Base-by-base conservation (phyloP, 208 protist genomes). In the Trypanosoma brucei region DNA sequence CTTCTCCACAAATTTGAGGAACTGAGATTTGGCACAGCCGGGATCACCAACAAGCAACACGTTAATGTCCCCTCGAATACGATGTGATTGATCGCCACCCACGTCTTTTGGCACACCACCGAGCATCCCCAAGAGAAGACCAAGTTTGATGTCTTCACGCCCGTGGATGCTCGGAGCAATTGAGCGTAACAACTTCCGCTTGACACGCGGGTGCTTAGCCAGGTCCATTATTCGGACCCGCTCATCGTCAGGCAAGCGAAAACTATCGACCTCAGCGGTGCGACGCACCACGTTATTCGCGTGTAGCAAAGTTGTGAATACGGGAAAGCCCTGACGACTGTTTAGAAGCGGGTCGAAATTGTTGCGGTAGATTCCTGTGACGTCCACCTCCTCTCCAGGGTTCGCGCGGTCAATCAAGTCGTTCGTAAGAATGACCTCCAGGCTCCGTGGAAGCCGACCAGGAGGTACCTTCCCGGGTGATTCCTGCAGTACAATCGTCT, bases 31-130 rank as follows among this genome's bases (percentile, higher is more conserved):
- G 38, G 93, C 93, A 60, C 85, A 98, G 59, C 98, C 98, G 7
- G 99, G 99, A 74, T 99, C 99, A 59, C 99, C 99, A 52, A 99
- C 86, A 40, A 99, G 70, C 6, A 99, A 84, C 5, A 99, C 94
- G 86, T 99, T 99, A 65, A 99, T 99, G 79, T 99, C 99, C 46
- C 99, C 99, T 79, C 99, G 94, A 70, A 99, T 97, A 57, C 93
- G 83, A 72, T 99, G 97, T 1, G 86, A 92, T 81, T 95, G 90
- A 57, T 98, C 95, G 30, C 81, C 90, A 53, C 88, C 84, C 49
- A 93, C 86, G 72, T 96, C 88, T 70, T 97, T 97, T 3, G 88
- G 86, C 44, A 97, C 84, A 38, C 98, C 98, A 54, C 98, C 98
- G 72, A 99, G 97, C 70, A 99, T 91, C 14, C 96, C 82, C 7